Percentiles rank a stretch among this genome's conserved stretches.
These are phyloP conservation scores for Trypanosoma grayi DNA, from an alignment of 208 protist genomes.

Conservation along the genomic window DNA sequence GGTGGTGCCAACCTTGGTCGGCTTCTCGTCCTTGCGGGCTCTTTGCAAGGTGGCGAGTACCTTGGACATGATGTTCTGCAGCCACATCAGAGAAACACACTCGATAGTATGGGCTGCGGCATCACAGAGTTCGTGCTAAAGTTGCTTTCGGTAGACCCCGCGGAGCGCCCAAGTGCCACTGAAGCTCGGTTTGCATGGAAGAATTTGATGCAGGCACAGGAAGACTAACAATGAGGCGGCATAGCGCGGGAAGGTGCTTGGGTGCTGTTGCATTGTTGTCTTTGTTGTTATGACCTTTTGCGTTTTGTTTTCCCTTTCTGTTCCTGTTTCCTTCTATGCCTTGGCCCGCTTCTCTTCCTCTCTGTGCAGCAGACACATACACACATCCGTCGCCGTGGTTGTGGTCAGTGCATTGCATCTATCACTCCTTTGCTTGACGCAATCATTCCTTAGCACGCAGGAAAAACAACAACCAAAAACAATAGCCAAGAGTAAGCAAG, in stretches of 20 bases:
- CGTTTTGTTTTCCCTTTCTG: conserved; percentile 1
- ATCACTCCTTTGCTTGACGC: too few species aligned
- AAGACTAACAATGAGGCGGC: not conserved
- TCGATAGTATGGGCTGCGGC: conserved; percentile 33
- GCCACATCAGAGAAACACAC: conserved; percentile 36
- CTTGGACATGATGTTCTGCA: conserved; percentile 10
- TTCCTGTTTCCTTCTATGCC: not conserved
- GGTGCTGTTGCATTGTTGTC: not conserved
- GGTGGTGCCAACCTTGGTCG: conserved; percentile 58
- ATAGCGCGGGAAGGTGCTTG: not conserved
- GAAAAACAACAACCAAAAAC: conserved; percentile 12
- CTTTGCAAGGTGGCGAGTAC: not conserved
- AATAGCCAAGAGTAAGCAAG: not conserved
- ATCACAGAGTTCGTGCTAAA: conserved; percentile 54
- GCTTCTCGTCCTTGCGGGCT: conserved; percentile 35
- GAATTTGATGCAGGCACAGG: conserved; percentile 33
- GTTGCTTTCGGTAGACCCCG: conserved; percentile 59
- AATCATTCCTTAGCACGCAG: too few species aligned
- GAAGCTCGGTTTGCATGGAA: conserved; percentile 61
- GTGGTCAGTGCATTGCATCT: too few species aligned
- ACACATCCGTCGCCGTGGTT: too few species aligned
- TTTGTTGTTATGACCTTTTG: too few species aligned
- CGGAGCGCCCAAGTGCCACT: conserved; percentile 55
- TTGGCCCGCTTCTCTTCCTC: too few species aligned
- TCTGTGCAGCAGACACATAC: too few species aligned